These are phyloP conservation scores for Panaeolus papilionaceus DNA, from an alignment of 768 basidiomycete genomes.

Conservation along the genomic window DNA sequence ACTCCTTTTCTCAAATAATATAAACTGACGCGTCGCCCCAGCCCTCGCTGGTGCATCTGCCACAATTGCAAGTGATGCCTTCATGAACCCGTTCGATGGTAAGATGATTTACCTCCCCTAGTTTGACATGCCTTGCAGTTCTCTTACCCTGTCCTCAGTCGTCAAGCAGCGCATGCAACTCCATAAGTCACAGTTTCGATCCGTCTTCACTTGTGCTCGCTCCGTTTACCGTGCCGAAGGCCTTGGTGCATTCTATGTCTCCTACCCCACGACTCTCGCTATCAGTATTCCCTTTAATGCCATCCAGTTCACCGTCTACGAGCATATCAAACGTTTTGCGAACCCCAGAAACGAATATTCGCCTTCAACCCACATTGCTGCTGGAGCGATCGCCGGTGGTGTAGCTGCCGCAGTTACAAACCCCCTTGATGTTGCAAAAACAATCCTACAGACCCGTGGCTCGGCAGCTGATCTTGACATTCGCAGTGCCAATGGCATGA, in stretches of 20 bases:
- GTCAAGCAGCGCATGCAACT: constrained; percentile 99
- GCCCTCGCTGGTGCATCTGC: constrained; percentile 94
- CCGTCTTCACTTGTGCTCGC: constrained; percentile 84
- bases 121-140: not conserved
- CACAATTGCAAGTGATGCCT: constrained; percentile 93
- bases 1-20: constrained; percentile 10
- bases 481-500: constrained; percentile 81
- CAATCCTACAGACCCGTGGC: constrained; percentile 94
- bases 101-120: constrained; percentile 34
- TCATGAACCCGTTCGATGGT: constrained; percentile 99
- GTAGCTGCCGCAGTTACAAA: constrained; percentile 96
- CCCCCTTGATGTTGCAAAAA: constrained; percentile 97
- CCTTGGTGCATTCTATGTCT: constrained; percentile 92
- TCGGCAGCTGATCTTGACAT: constrained; percentile 88
- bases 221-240: constrained; percentile 90
- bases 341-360: constrained; percentile 91
- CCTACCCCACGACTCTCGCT: constrained; percentile 96
- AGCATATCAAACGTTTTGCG: constrained; percentile 84
- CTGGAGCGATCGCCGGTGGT: constrained; percentile 92
- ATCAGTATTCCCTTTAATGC: constrained; percentile 99
- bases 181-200: constrained; percentile 90
- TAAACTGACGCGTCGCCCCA: constrained; percentile 34
- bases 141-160: constrained; percentile 54
- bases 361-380: constrained; percentile 89
- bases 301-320: constrained; percentile 97